These are phyloP conservation scores for Corymbia citriodora DNA, from an alignment of 441 rosid genomes.

Conservation along the genomic window DNA sequence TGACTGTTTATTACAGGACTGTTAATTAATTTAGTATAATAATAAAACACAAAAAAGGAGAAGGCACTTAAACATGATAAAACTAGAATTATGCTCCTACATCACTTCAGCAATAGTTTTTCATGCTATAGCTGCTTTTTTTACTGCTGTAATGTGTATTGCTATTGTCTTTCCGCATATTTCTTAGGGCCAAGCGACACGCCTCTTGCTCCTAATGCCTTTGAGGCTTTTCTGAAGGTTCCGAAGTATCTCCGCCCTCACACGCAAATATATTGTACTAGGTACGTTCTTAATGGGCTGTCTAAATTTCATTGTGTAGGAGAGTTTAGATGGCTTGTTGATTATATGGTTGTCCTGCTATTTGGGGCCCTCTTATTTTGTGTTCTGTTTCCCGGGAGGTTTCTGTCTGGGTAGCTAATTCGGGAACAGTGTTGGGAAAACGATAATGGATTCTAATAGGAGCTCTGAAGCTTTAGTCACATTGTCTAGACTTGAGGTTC, in stretches of 20 bases:
- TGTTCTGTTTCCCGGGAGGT: neutral
- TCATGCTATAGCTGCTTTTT: neutral
- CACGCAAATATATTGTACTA: conserved; percentile 91
- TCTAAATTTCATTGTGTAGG: neutral
- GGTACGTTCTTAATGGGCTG: conserved; percentile 30
- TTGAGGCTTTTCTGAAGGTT: conserved; percentile 94
- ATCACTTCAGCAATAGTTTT: neutral
- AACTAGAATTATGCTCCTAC: neutral
- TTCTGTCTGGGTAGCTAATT: neutral
- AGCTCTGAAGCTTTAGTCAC: neutral
- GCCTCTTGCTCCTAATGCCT: conserved; percentile 87
- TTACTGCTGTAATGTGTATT: neutral
- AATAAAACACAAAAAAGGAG: neutral
- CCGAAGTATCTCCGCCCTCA: conserved; percentile 90
- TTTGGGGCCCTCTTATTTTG: neutral
- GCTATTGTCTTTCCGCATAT: conserved; percentile 10
- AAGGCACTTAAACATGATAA: neutral
- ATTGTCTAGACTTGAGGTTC: neutral
- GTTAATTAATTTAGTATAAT: neutral
- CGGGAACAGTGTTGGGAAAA: neutral
- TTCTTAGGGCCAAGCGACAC: conserved; percentile 75
- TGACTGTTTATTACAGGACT: neutral
- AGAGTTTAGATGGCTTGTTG: neutral
- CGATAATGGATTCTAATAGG: neutral
- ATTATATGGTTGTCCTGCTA: neutral